Evolutionary conservation across 2,329 filamentous ascomycete genomes (phyloP).

Genomic region (Ophiognomonia clavigignenti-juglandacearum): DNA sequence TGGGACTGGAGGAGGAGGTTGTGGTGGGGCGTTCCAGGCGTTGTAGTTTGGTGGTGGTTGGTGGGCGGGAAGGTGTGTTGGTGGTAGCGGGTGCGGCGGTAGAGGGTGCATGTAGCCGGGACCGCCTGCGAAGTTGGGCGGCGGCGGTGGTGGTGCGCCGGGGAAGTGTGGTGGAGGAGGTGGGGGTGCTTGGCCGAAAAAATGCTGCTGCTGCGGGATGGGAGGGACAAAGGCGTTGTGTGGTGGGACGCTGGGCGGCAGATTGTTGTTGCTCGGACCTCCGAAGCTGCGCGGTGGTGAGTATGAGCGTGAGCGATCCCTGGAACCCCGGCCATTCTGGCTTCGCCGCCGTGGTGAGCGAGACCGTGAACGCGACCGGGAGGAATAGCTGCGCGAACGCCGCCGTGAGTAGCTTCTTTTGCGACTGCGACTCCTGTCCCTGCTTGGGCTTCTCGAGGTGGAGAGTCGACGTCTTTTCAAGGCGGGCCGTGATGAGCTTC

Average conservation of each 20-base stretch:
- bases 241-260: conserved; percentile 9
- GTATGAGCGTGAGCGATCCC: conserved; percentile 24
- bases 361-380: conserved; percentile 13
- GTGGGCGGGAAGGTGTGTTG: too few species aligned
- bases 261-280: neutral
- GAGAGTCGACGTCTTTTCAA: conserved; percentile 37
- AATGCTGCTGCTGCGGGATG: conserved; percentile 13
- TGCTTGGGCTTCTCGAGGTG: conserved; percentile 25
- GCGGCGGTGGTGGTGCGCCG: conserved; percentile 12
- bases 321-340: conserved; percentile 25
- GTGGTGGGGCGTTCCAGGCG: conserved; percentile 17
- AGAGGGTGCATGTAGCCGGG: too few species aligned
- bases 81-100: too few species aligned
- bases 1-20: conserved; percentile 31
- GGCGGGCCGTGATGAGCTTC: conserved; percentile 30
- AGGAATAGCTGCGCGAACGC: conserved; percentile 18
- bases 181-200: conserved; percentile 10
- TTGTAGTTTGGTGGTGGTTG: conserved; percentile 17
- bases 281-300: conserved; percentile 5
- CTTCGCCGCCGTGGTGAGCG: conserved; percentile 20
- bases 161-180: conserved; percentile 22
- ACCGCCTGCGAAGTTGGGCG: conserved; percentile 17
- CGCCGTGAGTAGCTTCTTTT: conserved; percentile 24
- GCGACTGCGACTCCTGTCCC: conserved; percentile 14
- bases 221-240: conserved; percentile 11